Percentiles rank a stretch among this genome's conserved stretches.
These are phyloP conservation scores for Atkinsonella hypoxylon DNA, from an alignment of 2,329 filamentous ascomycete genomes.

Conservation along the genomic window DNA sequence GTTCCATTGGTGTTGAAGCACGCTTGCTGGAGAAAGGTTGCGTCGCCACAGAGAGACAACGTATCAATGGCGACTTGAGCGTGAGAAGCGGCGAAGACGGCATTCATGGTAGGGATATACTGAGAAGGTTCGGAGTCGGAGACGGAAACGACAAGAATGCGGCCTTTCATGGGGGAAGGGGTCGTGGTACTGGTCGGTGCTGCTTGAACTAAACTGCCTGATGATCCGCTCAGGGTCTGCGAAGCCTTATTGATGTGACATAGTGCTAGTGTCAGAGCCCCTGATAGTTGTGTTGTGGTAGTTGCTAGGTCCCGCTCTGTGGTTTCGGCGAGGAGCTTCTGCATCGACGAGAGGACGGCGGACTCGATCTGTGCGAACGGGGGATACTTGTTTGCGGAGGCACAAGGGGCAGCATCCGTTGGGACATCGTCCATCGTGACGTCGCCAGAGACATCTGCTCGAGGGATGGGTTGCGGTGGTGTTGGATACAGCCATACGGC, in stretches of 20 bases:
- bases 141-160: conserved; percentile 83
- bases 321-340: conserved; percentile 59
- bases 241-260: conserved; percentile 80
- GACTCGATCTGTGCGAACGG: conserved; percentile 82
- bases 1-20: conserved; percentile 49
- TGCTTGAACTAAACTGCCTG: conserved; percentile 27
- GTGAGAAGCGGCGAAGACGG: conserved; percentile 88
- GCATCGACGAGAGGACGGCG: conserved; percentile 63
- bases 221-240: conserved; percentile 49
- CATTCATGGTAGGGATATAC: conserved; percentile 98
- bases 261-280: conserved; percentile 80
- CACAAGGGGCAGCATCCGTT: conserved; percentile 19
- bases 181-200: conserved; percentile 20
- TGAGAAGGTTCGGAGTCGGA: conserved; percentile 76
- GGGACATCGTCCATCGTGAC: conserved; percentile 43
- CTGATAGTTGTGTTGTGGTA: conserved; percentile 77
- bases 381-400: conserved; percentile 77
- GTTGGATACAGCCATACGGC: conserved; percentile 82
- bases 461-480: conserved; percentile 17
- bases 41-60: conserved; percentile 70
- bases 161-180: conserved; percentile 28
- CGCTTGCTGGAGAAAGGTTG: conserved; percentile 90
- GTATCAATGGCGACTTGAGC: conserved; percentile 86
- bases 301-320: conserved; percentile 52
- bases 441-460: conserved; percentile 33